Base-by-base conservation (phyloP, 768 basidiomycete genomes). In the Mycena polygramma region DNA sequence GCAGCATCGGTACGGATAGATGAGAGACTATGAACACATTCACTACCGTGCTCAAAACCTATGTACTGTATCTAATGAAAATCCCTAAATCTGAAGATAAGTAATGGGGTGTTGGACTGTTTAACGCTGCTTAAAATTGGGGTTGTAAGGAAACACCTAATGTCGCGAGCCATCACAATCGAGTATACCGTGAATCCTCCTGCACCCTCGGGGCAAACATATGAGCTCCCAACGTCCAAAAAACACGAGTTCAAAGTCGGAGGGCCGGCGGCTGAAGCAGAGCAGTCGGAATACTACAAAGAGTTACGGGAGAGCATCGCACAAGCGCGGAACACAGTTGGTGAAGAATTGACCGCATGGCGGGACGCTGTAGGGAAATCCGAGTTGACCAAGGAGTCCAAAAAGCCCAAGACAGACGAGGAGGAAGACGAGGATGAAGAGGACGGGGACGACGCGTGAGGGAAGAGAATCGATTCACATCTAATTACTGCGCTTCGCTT, bases 261-360 rank as follows among this genome's bases (percentile, higher is more conserved):
- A 61, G 64, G 22, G 30, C 46, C 41, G 43, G 15, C n/a, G 15
- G 46, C 52, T 11, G 57, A 62, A 4, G 26, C 30, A 17, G 61
- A 36, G 20, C 37, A 61, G 37, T 51, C 69, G 43, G 68, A 76
- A 39, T 91, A 90, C 75, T 93, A 93, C 66, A 76, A 79, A 1
- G 81, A 79, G 2, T 78, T 94, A 48, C 82, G 84, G 68, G 78
- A 73, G 7, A 82, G 89, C 22, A 82, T 94, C 58, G 81, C 80
- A 41, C 79, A 82, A 43, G 91, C 91, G 36, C 89, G 83, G 70
- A 82, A 81, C 51, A 81, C 83, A 36, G 73, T 92, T 6, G 93
- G 93, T 13, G 84, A 89, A 52, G 91, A 93, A 72, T 77, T 94
- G 78, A 94, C 93, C 0, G 84, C 78, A 7, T 94, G 92, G 93